phyloP scores from a whole-genome alignment of 495 filamentous ascomycete species.

The Penicillium daleae region DNA sequence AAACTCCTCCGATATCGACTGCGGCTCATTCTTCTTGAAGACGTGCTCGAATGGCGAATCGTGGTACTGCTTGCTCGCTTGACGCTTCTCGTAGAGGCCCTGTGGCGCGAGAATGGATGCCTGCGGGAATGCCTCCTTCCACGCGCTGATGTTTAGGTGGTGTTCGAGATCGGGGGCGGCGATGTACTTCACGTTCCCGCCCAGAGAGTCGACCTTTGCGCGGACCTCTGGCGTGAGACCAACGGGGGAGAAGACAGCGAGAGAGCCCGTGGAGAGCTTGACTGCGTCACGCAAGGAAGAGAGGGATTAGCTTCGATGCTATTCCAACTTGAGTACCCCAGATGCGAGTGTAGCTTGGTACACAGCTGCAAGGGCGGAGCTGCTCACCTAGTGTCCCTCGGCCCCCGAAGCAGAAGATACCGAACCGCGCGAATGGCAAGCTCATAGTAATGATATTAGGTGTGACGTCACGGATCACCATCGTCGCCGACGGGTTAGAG shows the following conservation, averaged over 20 bases:
- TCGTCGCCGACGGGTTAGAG: constrained; percentile 70
- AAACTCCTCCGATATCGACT: constrained; percentile 73
- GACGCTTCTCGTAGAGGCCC: constrained; percentile 84
- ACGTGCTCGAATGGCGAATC: constrained; percentile 70
- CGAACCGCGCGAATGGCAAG: constrained; percentile 83
- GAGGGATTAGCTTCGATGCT: constrained; percentile 9
- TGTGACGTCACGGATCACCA: constrained; percentile 84
- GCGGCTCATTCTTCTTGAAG: constrained; percentile 59
- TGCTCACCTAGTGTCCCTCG: constrained; percentile 79
- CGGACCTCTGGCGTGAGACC: constrained; percentile 78
- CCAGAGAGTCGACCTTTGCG: constrained; percentile 65
- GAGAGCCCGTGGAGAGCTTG: constrained; percentile 69
- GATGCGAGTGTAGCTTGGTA: constrained; percentile 3
- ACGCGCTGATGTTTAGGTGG: constrained; percentile 85
- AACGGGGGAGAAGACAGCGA: constrained; percentile 92
- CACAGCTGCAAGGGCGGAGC: constrained; percentile 12
- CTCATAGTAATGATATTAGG: constrained; percentile 82
- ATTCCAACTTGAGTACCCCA: background rate
- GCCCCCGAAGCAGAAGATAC: constrained; percentile 78
- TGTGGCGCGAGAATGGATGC: constrained; percentile 84
- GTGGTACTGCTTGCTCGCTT: constrained; percentile 64
- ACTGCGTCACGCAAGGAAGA: constrained; percentile 54
- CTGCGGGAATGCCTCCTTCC: constrained; percentile 76
- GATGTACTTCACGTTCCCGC: constrained; percentile 78
- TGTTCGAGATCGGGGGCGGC: constrained; percentile 88